Conservation (phyloP, 352 stramenopile genomes). For the Phytophthora sojae region DNA sequence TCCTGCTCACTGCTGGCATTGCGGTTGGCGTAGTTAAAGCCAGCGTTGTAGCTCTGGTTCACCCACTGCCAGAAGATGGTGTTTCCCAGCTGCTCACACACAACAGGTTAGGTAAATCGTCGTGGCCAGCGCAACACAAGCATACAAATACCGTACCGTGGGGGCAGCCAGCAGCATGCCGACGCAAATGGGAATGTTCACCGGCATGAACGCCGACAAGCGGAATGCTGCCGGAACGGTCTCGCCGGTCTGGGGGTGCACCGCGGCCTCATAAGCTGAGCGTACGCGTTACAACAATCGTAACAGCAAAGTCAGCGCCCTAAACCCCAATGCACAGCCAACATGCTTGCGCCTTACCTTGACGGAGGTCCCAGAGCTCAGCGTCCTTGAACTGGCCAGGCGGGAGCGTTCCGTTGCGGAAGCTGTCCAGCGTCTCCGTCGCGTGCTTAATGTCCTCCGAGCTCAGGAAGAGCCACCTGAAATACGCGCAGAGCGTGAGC, state of each 20-base stretch:
- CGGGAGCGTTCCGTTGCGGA: constrained; percentile 58
- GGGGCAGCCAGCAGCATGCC: constrained; percentile 85
- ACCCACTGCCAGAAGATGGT: constrained; percentile 92
- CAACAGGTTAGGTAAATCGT: background rate
- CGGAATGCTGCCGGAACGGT: constrained; percentile 71
- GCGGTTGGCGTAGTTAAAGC: constrained; percentile 92
- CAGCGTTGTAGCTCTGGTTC: constrained; percentile 91
- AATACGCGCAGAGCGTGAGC: constrained; percentile 11
- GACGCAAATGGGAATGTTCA: constrained; percentile 89
- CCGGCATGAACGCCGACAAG: constrained; percentile 85
- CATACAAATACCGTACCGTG: constrained; percentile 48
- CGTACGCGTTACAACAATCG: background rate
- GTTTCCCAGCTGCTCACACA: constrained; percentile 56
- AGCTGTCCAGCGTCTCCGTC: constrained; percentile 60
- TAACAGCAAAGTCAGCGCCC: constrained; percentile 6
- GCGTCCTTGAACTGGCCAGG: constrained; percentile 59
- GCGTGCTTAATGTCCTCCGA: constrained; percentile 70
- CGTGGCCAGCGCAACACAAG: background rate
- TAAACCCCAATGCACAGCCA: background rate
- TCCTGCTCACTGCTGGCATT: constrained; percentile 86
- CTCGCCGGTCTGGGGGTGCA: constrained; percentile 88
- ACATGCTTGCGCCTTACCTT: constrained; percentile 34
- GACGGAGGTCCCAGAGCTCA: constrained; percentile 81
- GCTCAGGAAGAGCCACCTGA: constrained; percentile 74
- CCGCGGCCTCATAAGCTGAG: constrained; percentile 76